Base-by-base conservation (phyloP, 495 filamentous ascomycete genomes). In the Penicillium soppii region DNA sequence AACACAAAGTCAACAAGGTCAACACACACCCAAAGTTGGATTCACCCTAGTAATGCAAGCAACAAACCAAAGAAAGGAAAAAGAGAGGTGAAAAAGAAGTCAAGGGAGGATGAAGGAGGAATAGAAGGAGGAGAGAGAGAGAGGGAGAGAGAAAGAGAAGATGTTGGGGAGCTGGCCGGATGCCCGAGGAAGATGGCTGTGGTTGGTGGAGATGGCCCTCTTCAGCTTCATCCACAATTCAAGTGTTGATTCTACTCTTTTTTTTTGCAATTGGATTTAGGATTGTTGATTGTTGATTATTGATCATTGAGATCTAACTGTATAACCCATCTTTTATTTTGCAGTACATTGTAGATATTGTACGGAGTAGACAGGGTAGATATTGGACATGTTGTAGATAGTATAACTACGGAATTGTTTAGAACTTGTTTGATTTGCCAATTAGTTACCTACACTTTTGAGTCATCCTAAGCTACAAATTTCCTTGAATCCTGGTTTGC, bases 81-180 rank as follows among this genome's bases (percentile, higher is more conserved):
- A 57, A 47, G 52, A 62, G 40, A 66, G 59, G 65, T 62, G 57
- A 69, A 60, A 65, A 70, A 64, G 64, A 61, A 61, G 58, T 55
- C 49, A 57, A 65, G 59, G 47, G 63, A 43, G 56, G 61, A 57
- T 66, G 61, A 62, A 62, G 66, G 66, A 63, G 58, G 13, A 66
- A 54, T 43, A 33, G 43, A 51, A 26, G 56, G 37, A 52, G 56
- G 49, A 45, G 56, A 58, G 54, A 55, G 49, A 45, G 56, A 58
- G 54, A 55, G 54, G 50, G 50, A 57, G 53, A 62, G 62, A 64
- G 52, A 57, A 62, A 50, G 53, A 50, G 55, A 52, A 58, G 54
- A 56, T 52, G 57, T 54, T 45, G 63, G 44, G 54, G 61, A 52
- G 53, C 42, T 53, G 50, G 44, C 58, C 59, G 59, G 59, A 62